phyloP scores from a whole-genome alignment of 2,329 filamentous ascomycete genomes.

The Graphilbum fragrans region DNA sequence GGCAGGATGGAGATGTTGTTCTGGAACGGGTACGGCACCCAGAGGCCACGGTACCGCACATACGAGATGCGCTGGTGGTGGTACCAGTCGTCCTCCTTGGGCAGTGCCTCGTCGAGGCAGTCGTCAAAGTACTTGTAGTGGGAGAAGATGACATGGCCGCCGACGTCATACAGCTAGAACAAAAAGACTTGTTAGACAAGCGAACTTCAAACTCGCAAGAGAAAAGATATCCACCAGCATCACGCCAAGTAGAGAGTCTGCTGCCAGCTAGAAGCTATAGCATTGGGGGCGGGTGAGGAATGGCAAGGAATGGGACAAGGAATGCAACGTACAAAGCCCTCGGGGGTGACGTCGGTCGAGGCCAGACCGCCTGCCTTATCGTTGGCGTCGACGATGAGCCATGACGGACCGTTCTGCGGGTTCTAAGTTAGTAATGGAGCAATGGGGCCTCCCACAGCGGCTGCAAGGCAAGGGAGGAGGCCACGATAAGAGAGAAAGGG shows the following conservation, averaged over 20 bases:
- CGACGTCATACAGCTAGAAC: slow-evolving; percentile 86
- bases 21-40: slow-evolving; percentile 99
- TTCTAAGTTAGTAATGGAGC: not conserved
- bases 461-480: not conserved
- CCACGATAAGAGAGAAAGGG: not conserved
- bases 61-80: slow-evolving; percentile 98
- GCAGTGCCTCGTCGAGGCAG: slow-evolving; percentile 92
- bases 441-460: not conserved
- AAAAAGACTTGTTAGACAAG: not conserved
- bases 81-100: slow-evolving; percentile 91
- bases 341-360: slow-evolving; percentile 85
- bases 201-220: too few relatives aligned
- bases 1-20: slow-evolving; percentile 99
- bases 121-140: slow-evolving; percentile 99
- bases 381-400: slow-evolving; percentile 89
- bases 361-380: slow-evolving; percentile 91
- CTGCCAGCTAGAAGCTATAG: not conserved
- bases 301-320: not conserved
- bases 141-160: slow-evolving; percentile 96
- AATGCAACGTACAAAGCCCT: slow-evolving; percentile 76
- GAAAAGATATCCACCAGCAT: not conserved
- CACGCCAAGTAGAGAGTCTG: not conserved
- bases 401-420: slow-evolving; percentile 75
- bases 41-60: slow-evolving; percentile 89
- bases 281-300: not conserved